phyloP scores from a whole-genome alignment of 139 green algal genomes.

The Volvox africanus region DNA sequence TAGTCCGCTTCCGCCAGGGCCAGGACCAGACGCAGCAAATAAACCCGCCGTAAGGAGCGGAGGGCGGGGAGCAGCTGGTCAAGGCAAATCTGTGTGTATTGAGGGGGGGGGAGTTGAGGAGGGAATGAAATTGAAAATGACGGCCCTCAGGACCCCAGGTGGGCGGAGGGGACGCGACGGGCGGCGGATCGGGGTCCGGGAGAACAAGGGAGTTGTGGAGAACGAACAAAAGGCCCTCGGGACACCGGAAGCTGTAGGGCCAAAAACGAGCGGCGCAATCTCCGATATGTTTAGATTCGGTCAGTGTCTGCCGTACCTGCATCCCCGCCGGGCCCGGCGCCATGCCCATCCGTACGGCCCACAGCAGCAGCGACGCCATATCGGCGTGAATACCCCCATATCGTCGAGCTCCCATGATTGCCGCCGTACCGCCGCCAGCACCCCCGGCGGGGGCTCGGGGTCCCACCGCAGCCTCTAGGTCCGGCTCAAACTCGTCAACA shows the following conservation, averaged over 20 bases:
- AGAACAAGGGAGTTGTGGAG: too few relatives aligned
- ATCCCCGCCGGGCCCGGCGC: neutral
- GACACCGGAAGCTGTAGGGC: too few relatives aligned
- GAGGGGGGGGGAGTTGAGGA: neutral
- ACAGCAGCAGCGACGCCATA: conserved; percentile 39
- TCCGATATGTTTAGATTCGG: too few relatives aligned
- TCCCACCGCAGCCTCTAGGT: neutral
- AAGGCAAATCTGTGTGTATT: neutral
- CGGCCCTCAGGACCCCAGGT: too few relatives aligned
- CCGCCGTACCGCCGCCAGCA: neutral
- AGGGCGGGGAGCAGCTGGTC: conserved; percentile 18
- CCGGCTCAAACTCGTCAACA: neutral
- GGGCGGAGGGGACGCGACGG: neutral
- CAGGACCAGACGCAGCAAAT: conserved; percentile 40
- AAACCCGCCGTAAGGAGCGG: conserved; percentile 10
- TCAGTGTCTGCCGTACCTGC: neutral
- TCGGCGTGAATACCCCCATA: neutral
- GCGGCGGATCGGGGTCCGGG: neutral
- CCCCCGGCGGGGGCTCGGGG: neutral
- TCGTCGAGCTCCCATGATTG: neutral
- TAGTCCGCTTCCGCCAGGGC: conserved; percentile 10
- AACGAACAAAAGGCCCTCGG: too few relatives aligned
- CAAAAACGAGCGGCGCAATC: too few relatives aligned
- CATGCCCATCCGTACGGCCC: conserved; percentile 22
- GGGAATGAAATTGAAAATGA: neutral